Base-by-base conservation (phyloP, 2,329 filamentous ascomycete genomes). In the Arachnomyces sp. region DNA sequence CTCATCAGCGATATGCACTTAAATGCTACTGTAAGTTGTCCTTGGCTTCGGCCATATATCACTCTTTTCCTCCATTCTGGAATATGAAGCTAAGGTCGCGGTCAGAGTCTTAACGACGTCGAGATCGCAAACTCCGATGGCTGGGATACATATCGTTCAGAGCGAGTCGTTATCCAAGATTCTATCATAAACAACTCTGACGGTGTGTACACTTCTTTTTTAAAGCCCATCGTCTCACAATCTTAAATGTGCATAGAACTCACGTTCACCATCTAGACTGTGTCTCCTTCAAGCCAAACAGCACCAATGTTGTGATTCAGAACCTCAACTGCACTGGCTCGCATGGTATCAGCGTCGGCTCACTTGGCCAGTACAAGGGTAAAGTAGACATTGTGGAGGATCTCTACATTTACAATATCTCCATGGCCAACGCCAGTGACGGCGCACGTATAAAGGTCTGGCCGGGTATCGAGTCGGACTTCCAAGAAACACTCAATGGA, bases 361-460 rank as follows among this genome's bases (percentile, higher is more conserved):
- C 78, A 0, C 65, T 86, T 0, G 82, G 82, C 15, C 81, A 86
- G 58, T 85, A 86, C 53, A 52, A 64, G 12, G 72, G 69, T 15
- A 72, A 78, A 46, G 73, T 74, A 12, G 82, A 86, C 46, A 78
- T 84, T 34, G 79, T 85, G 2, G 71, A 83, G 58, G 78, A 86
- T 49, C 55, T 86, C n/a, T 77, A 79, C 50, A 73, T 82, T 41
- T 77, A 72, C 59, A 80, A 80, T 49, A 65, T 72, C 32, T 71
- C 69, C 30, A 75, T 80, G 71, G 67, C 68, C 39, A 77, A 81
- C 50, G 73, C 75, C 17, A 66, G 74, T 39, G 77, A 84, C 47
- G 80, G 78, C 21, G 82, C 81, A 0, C 76, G 82, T 44, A 84
- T 86, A 64, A 86, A 86, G 60, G 80, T 84, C 40, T 86, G 81